A percentile compares a stretch with the other conserved stretches of the same genome.
These are phyloP conservation scores for Heterobasidion annosum DNA, from an alignment of 1,284 basidiomycete species.

Conservation along the genomic window DNA sequence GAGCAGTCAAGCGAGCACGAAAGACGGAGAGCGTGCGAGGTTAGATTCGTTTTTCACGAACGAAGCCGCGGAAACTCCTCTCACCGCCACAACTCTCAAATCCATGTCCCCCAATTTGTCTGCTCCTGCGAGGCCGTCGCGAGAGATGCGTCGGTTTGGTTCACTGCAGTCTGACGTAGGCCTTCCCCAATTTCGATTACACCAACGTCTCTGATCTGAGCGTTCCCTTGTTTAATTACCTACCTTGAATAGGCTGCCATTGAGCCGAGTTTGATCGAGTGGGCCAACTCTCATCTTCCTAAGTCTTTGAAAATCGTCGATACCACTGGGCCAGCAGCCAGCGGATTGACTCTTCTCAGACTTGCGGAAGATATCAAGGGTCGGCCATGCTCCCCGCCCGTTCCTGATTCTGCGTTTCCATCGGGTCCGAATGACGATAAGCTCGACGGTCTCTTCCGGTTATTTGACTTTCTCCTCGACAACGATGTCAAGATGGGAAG, in stretches of 20 bases:
- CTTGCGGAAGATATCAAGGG: conserved; percentile 73
- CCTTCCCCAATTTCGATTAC: conserved; percentile 11
- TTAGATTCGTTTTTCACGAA: conserved; percentile 50
- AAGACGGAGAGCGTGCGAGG: conserved; percentile 31
- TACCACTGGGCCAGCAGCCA: conserved; percentile 37
- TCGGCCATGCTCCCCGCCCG: conserved; percentile 52
- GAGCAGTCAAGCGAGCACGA: conserved; percentile 25
- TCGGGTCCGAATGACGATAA: conserved; percentile 57
- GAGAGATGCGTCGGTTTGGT: conserved; percentile 44
- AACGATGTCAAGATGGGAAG: conserved; percentile 83
- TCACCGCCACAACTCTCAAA: conserved; percentile 12
- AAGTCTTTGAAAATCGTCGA: conserved; percentile 55
- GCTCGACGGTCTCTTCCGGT: conserved; percentile 80
- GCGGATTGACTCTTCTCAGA: conserved; percentile 68
- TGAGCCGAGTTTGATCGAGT: conserved; percentile 60
- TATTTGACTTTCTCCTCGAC: conserved; percentile 85
- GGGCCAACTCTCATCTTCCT: conserved; percentile 82
- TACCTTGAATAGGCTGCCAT: conserved; percentile 12
- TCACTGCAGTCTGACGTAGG: conserved; percentile 29
- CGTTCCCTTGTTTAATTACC: conserved; percentile 7
- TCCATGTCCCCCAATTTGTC: not conserved
- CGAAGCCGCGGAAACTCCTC: conserved; percentile 12
- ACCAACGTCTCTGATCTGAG: conserved; percentile 3
- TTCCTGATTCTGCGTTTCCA: conserved; percentile 78
- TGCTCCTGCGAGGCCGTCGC: conserved; percentile 51